Conservation (phyloP, 2,329 filamentous ascomycete species). For the Alternaria burnsii region DNA sequence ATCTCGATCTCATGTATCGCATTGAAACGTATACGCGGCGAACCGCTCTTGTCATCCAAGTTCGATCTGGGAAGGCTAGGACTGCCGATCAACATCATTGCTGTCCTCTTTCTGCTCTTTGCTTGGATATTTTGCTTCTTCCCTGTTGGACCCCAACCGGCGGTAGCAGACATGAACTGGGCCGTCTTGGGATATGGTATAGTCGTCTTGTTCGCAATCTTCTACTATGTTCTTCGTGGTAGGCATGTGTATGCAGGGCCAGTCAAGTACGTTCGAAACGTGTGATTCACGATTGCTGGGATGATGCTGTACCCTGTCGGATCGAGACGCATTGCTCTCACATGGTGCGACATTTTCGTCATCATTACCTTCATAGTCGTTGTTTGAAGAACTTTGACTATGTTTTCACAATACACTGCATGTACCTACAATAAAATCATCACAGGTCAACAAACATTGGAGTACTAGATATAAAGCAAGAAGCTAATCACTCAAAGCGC, state of each 20-base stretch:
- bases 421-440: background rate
- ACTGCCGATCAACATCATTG: constrained; percentile 52
- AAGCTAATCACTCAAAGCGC: background rate
- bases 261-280: constrained; percentile 22
- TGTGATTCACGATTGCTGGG: constrained; percentile 9
- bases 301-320: background rate
- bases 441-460: background rate
- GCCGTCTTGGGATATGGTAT: constrained; percentile 53
- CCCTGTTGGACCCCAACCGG: constrained; percentile 51
- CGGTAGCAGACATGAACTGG: constrained; percentile 59
- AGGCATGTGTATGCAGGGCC: constrained; percentile 50
- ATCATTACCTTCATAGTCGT: background rate
- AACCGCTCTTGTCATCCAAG: constrained; percentile 55
- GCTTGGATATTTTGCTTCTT: constrained; percentile 57
- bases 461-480: background rate
- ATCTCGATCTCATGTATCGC: constrained; percentile 58
- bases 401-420: background rate
- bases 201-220: constrained; percentile 52
- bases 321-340: background rate
- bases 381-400: background rate
- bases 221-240: constrained; percentile 54
- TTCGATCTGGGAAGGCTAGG: constrained; percentile 58
- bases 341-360: background rate
- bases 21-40: constrained; percentile 53
- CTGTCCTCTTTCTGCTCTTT: constrained; percentile 52